A percentile compares a stretch with the other conserved stretches of the same genome.
These are phyloP conservation scores for Fusarium sp. DNA, from an alignment of 2,329 filamentous ascomycete species.

Conservation along the genomic window DNA sequence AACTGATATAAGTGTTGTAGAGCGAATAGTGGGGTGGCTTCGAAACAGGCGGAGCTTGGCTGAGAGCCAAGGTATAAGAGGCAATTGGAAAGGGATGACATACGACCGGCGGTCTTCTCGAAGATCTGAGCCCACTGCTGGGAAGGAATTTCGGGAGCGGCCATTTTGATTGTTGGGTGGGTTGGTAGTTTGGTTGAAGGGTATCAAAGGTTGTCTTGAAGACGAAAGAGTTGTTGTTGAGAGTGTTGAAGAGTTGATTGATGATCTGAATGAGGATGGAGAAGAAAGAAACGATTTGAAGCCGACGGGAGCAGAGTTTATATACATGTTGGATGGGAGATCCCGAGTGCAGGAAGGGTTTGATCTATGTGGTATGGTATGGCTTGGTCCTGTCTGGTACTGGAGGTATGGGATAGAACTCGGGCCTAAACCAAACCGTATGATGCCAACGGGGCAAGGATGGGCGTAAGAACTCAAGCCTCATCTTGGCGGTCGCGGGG, in stretches of 20 bases:
- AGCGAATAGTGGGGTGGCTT: constrained; percentile 30
- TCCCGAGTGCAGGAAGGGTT: constrained; percentile 35
- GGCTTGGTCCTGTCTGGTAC: constrained; percentile 14
- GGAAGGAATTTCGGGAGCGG: constrained; percentile 69
- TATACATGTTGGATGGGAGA: constrained; percentile 42
- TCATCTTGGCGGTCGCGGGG: constrained; percentile 44
- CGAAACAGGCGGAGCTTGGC: constrained; percentile 29
- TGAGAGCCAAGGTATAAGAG: constrained; percentile 3
- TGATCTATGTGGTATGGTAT: constrained; percentile 22
- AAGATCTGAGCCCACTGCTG: constrained; percentile 94
- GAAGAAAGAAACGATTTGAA: constrained; percentile 35
- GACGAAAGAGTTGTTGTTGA: constrained; percentile 34
- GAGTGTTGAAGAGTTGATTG: constrained; percentile 40
- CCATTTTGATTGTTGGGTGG: constrained; percentile 44
- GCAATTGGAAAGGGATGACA: constrained; percentile 47
- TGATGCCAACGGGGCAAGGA: constrained; percentile 43
- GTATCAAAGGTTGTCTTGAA: constrained; percentile 42
- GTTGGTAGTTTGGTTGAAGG: constrained; percentile 23
- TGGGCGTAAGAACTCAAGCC: constrained; percentile 39
- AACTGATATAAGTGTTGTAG: constrained; percentile 8
- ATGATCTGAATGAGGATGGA: constrained; percentile 46
- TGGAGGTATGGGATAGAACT: constrained; percentile 32
- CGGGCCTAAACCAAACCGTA: constrained; percentile 45
- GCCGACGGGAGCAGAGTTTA: constrained; percentile 44
- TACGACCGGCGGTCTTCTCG: constrained; percentile 80